These are phyloP conservation scores for Schrenkiella parvula DNA, from an alignment of 345 rosid genomes.

Conservation along the genomic window DNA sequence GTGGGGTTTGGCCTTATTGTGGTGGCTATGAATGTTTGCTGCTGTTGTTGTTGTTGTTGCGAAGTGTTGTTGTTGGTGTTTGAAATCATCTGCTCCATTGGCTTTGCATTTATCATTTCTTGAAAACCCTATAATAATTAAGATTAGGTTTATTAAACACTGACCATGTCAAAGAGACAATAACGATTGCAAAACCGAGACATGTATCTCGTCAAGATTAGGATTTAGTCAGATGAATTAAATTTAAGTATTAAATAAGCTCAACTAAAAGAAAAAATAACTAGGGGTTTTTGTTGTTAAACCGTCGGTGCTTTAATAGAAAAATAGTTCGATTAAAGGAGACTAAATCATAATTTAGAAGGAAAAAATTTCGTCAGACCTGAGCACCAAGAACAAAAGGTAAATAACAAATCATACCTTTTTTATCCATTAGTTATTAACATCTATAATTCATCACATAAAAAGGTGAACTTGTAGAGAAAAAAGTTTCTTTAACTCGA, in stretches of 20 bases:
- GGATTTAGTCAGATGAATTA: conserved; percentile 6
- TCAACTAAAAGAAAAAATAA: background rate
- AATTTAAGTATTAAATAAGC: background rate
- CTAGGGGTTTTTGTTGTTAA: background rate
- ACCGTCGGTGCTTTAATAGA: background rate
- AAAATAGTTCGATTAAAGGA: background rate
- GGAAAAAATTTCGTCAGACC: background rate
- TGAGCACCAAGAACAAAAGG: conserved; percentile 37
- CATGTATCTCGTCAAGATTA: background rate
- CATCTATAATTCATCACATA: conserved; percentile 15
- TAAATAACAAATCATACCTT: conserved; percentile 34
- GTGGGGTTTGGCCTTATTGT: conserved; percentile 27
- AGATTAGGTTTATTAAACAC: background rate
- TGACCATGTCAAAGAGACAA: background rate
- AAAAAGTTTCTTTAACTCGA: conserved; percentile 1
- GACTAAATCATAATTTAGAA: background rate
- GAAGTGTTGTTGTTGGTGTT: conserved; percentile 25
- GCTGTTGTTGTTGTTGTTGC: conserved; percentile 21
- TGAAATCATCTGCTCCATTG: conserved; percentile 35
- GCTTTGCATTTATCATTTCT: conserved; percentile 31
- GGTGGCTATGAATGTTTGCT: conserved; percentile 28
- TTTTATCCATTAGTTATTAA: conserved; percentile 20
- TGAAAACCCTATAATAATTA: conserved; percentile 29
- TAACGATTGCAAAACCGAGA: background rate
- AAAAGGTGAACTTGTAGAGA: conserved; percentile 10